These are phyloP conservation scores for Ophiostoma angusticollis DNA, from an alignment of 2,329 filamentous ascomycete species.

Conservation along the genomic window DNA sequence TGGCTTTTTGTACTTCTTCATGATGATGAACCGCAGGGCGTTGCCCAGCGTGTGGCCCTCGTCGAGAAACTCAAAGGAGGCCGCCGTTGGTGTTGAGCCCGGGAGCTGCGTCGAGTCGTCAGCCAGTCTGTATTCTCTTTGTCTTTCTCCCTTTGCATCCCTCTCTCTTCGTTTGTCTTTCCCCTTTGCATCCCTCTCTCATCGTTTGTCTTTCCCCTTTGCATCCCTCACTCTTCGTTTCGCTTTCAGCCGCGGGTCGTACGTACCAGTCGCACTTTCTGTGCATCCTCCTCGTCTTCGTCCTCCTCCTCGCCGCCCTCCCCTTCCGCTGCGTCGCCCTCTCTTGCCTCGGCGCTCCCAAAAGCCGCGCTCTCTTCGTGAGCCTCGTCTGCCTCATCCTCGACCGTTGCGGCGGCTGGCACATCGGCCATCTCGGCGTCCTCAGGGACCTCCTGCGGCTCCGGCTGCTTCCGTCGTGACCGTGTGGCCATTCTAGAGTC, in stretches of 20 bases:
- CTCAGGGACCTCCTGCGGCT: slow-evolving; percentile 12
- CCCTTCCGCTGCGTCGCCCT: slow-evolving; percentile 17
- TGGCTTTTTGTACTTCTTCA: slow-evolving; percentile 68
- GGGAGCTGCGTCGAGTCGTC: slow-evolving; percentile 47
- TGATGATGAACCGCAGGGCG: slow-evolving; percentile 85
- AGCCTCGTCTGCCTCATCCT: slow-evolving; percentile 16
- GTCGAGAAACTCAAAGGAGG: slow-evolving; percentile 86
- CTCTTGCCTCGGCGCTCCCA: slow-evolving; percentile 1
- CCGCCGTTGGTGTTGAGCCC: slow-evolving; percentile 73
- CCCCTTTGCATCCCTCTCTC: background rate
- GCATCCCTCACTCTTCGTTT: background rate
- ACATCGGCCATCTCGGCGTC: slow-evolving; percentile 32
- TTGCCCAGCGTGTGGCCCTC: slow-evolving; percentile 96
- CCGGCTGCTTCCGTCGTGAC: slow-evolving; percentile 8
- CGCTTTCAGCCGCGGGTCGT: background rate
- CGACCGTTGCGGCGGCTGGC: slow-evolving; percentile 12
- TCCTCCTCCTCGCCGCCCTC: slow-evolving; percentile 28
- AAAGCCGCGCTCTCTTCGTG: background rate
- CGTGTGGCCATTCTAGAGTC: slow-evolving; percentile 13
- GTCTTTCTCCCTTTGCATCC: background rate
- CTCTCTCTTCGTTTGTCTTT: background rate
- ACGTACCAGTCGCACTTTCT: slow-evolving; percentile 51
- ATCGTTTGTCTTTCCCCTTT: background rate
- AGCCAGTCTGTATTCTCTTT: background rate
- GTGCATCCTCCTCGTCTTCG: slow-evolving; percentile 35